Percentiles rank a stretch among this genome's conserved stretches.
phyloP scores from a whole-genome alignment of 2,329 filamentous ascomycete species.

The Aspergillus niger region DNA sequence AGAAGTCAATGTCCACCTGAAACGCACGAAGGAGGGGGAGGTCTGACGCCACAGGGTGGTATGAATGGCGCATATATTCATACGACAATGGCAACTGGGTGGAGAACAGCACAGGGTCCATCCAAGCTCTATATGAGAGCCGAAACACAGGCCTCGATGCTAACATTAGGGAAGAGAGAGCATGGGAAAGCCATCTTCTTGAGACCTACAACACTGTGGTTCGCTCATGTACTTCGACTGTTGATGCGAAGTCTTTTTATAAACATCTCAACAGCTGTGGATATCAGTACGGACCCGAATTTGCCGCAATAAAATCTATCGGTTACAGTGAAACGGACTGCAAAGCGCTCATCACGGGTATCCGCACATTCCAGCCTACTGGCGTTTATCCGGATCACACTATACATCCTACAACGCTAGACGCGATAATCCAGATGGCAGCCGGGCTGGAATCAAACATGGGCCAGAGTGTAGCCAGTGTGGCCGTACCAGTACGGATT shows the following conservation, averaged over 20 bases:
- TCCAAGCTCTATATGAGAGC: constrained; percentile 8
- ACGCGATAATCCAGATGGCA: constrained; percentile 13
- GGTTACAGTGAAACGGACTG: background rate
- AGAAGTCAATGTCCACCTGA: background rate
- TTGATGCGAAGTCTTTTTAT: background rate
- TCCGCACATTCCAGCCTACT: background rate
- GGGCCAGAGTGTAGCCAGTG: background rate
- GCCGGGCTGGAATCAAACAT: background rate
- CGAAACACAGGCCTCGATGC: background rate
- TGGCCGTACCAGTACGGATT: constrained; percentile 5
- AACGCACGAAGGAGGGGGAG: background rate
- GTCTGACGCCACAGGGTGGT: constrained; percentile 6
- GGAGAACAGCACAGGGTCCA: constrained; percentile 8
- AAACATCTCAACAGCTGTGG: background rate
- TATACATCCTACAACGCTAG: constrained; percentile 14
- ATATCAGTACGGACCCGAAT: constrained; percentile 8
- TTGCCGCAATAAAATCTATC: background rate
- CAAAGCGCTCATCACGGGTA: background rate
- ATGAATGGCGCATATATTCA: constrained; percentile 9
- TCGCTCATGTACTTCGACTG: background rate
- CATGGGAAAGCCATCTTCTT: constrained; percentile 1
- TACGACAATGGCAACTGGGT: constrained; percentile 5
- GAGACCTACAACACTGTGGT: background rate
- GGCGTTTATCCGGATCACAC: constrained; percentile 1
- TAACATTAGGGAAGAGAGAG: background rate